phyloP scores from a whole-genome alignment of 208 protist species.

The Strigomonas galati region DNA sequence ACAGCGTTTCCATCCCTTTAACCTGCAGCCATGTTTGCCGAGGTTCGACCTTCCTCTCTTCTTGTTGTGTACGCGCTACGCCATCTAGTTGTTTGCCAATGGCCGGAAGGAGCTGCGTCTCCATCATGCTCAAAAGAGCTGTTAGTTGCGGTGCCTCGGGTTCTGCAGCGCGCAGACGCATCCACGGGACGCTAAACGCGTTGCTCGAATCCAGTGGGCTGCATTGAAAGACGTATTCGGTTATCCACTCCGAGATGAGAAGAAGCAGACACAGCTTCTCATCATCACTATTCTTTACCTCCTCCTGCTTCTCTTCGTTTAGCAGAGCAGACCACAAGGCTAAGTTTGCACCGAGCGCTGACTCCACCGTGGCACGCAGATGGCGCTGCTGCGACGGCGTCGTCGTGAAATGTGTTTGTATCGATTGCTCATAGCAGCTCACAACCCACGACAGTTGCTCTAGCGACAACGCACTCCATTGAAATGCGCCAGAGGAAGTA shows the following conservation, averaged over 20 bases:
- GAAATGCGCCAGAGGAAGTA: not conserved
- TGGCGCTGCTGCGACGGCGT: not conserved
- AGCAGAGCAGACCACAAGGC: not conserved
- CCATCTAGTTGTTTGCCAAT: not conserved
- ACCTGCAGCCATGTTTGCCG: conserved; percentile 14
- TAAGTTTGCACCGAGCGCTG: not conserved
- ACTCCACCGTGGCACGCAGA: not conserved
- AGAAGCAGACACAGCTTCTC: not conserved
- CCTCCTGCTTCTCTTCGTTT: not conserved
- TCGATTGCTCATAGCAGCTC: not conserved
- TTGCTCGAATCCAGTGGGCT: not conserved
- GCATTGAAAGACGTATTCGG: not conserved
- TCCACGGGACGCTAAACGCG: not conserved
- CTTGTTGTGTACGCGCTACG: not conserved
- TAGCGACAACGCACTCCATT: not conserved
- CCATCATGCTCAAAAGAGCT: not conserved
- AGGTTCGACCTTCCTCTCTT: not conserved
- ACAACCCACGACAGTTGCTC: not conserved
- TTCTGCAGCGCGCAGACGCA: not conserved
- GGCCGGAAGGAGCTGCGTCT: not conserved
- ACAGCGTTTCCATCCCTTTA: not conserved
- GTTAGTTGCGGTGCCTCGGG: not conserved
- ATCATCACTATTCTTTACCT: not conserved
- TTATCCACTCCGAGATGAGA: not conserved
- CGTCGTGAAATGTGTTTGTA: not conserved